Evolutionary conservation across 176 grass and related monocot genomes (phyloP), one percentile per base, ranked within the genome.

Genomic region (Dendrocalamus sinicus): DNA sequence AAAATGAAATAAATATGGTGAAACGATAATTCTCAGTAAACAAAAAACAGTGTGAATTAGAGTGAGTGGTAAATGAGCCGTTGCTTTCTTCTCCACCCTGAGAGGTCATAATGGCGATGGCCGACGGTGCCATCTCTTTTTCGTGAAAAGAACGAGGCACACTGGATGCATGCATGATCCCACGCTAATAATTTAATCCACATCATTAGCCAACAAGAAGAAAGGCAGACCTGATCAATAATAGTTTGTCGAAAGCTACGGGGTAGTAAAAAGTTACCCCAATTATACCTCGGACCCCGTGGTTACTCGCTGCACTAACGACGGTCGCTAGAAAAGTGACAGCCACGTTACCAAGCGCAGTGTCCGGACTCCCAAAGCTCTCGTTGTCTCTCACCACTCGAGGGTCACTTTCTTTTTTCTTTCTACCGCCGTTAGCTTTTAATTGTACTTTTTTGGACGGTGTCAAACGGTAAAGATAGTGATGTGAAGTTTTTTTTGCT

Each of bases 161-260:
- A 83, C n/a, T 50, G 12, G 63, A 51, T 32, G 67, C 67, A 28
- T 4, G n/a, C 70, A 73, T 28, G 7, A 50, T 73, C 24, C 45
- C 45, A 50, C 70, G 0, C n/a, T 72, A 35, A 15, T 83, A 23
- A 40, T 55, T 82, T 59, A 71, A 72, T n/a, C 53, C 4, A 0
- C 54, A 37, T 63, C 17, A 45, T 73, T 73, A 75, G 28, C 43
- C 43, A 52, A 20, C 7, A 39, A 19, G 44, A 75, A 52, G 54
- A 73, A 73, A 73, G 41, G 59, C 41, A 9, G 37, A 8, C 44
- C 60, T 67, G 32, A 84, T 84, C 46, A 13, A 24, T 54, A 76
- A 84, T 73, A 54, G 82, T 74, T 1, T 15, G 16, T 32, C 0
- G 26, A 84, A 75, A 84, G 81, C 13, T 26, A 84, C 81, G 23